Base-by-base conservation (phyloP, 23 red algal genomes). In the Gracilaria domingensis region DNA sequence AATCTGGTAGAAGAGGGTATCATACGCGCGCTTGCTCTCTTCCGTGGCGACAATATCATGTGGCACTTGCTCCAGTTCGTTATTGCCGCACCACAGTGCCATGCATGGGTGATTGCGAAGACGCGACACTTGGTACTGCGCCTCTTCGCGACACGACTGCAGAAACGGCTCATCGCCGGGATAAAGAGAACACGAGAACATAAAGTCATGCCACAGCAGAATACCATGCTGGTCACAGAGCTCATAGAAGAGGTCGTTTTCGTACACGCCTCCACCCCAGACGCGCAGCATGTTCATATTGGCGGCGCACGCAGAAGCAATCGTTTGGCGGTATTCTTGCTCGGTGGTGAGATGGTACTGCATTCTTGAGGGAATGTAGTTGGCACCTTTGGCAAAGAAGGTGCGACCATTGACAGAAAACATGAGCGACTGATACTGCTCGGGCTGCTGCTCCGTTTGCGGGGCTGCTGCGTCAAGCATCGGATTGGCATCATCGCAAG, bases 251-350 rank as follows among this genome's bases (percentile, higher is more conserved):
- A 33, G 13, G 21, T 88, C 84, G 4, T 78, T 32, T 59, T 75
- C 84, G 21, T 88, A 88, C 4, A 88, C 13, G 54, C 84, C 84
- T 44, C 84, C 84, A 28, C 84, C 84, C 84, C 84, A 88, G 26
- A 88, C 84, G 47, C 84, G 65, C 37, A 88, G 47, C 84, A 88
- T 88, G 84, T 88, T 88, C 84, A 88, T 88, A 33, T 88, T 57
- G 36, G 84, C 84, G 32, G 37, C 66, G 26, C 58, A 58, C 4
- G 66, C 65, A 5, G 65, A 50, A 28, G 37, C 47, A 44, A 88
- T 54, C 48, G 66, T 58, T 11, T 25, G 50, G 4, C 33, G 39
- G 44, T 88, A 88, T 39, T 73, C 29, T 7, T 42, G 35, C 7
- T 33, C 18, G 4, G 38, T 55, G 26, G 83, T 53, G 8, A 18